A percentile compares a stretch with the other conserved stretches of the same genome.
Conservation (phyloP, 2,329 filamentous ascomycete genomes). For the Basipetospora sp. region DNA sequence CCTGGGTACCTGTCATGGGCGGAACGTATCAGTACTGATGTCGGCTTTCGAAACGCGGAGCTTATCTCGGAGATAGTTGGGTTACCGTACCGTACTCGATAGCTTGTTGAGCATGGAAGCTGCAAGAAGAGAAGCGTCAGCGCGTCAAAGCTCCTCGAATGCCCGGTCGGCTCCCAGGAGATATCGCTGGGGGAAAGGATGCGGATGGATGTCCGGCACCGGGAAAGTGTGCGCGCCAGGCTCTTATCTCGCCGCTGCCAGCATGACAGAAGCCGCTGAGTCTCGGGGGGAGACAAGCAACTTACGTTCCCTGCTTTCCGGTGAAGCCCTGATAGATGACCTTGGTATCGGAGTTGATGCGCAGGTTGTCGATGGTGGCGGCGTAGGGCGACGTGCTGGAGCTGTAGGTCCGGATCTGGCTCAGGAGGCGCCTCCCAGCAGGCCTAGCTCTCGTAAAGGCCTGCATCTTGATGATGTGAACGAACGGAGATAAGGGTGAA, state of each 20-base stretch:
- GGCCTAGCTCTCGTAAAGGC: constrained; percentile 58
- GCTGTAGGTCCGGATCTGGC: constrained; percentile 56
- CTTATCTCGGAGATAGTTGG: not conserved
- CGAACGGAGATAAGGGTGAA: not conserved
- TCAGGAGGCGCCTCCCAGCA: constrained; percentile 55
- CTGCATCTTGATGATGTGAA: constrained; percentile 50
- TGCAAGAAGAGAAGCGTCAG: constrained; percentile 22
- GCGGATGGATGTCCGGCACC: no score
- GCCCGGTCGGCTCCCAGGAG: no score
- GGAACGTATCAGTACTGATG: not conserved
- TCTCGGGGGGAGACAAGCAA: not conserved
- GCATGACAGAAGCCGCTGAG: no score
- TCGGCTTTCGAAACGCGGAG: not conserved
- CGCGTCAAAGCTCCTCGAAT: no score
- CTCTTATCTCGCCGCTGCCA: no score
- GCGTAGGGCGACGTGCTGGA: constrained; percentile 55
- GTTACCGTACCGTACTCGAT: constrained; percentile 78
- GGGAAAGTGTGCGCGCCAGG: no score
- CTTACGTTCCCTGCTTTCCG: constrained; percentile 86
- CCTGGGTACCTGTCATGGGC: constrained; percentile 60
- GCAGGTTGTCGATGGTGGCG: constrained; percentile 67
- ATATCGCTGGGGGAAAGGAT: no score
- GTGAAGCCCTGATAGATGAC: constrained; percentile 96
- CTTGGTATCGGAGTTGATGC: constrained; percentile 85
- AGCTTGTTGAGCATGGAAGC: constrained; percentile 93